A percentile compares a stretch with the other conserved stretches of the same genome.
These are phyloP conservation scores for Candida hispaniensis DNA, from an alignment of 805 yeast genomes.

Conservation along the genomic window DNA sequence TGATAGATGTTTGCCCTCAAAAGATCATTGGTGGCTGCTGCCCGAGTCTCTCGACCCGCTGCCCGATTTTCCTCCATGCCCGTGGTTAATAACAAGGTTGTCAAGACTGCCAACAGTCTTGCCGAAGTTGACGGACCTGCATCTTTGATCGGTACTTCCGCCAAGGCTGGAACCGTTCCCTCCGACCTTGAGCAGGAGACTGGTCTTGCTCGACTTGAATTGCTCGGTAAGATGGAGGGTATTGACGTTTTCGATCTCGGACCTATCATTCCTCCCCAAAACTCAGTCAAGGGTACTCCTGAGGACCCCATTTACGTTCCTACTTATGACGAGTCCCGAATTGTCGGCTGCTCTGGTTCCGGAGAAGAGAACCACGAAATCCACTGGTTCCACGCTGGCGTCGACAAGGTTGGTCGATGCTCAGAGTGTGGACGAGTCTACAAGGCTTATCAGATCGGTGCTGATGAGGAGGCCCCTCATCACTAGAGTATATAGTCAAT, in stretches of 20 bases:
- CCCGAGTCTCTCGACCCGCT: conserved; percentile 16
- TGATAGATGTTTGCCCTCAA: conserved; percentile 15
- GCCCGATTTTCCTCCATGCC: conserved; percentile 8
- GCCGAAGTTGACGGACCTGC: conserved; percentile 70
- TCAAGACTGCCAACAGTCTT: conserved; percentile 41
- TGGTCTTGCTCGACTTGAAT: conserved; percentile 94
- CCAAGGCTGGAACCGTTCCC: conserved; percentile 71
- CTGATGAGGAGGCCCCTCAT: conserved; percentile 16
- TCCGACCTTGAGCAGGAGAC: conserved; percentile 94
- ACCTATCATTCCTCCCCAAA: conserved; percentile 48
- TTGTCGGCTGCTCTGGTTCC: conserved; percentile 94
- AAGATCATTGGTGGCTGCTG: conserved; percentile 15
- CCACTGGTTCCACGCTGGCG: conserved; percentile 86
- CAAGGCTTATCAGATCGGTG: conserved; percentile 31
- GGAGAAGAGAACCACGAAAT: conserved; percentile 88
- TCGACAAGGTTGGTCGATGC: conserved; percentile 79
- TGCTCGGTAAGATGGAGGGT: conserved; percentile 91
- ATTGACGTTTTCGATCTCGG: conserved; percentile 77
- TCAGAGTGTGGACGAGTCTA: conserved; percentile 98
- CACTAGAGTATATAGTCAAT: conserved; percentile 3
- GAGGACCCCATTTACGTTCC: conserved; percentile 82
- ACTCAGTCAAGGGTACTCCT: conserved; percentile 84
- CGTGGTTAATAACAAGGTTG: conserved; percentile 13
- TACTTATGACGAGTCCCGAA: conserved; percentile 84
- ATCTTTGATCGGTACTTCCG: conserved; percentile 85